Percentiles rank a stretch among this genome's conserved stretches.
phyloP scores from a whole-genome alignment of 257 asterid genomes.

The Verbascum thapsus region DNA sequence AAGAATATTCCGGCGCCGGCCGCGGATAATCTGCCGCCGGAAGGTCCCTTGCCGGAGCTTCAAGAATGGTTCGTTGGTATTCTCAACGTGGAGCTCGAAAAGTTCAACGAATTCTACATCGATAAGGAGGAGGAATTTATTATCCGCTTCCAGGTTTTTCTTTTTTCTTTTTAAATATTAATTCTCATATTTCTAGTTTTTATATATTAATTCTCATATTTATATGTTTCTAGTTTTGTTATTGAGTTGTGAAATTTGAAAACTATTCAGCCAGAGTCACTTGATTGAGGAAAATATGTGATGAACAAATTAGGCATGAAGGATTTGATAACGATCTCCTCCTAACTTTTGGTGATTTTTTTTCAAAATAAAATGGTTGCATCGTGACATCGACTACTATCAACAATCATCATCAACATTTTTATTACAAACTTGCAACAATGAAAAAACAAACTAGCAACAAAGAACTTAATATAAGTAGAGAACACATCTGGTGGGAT shows the following conservation, averaged over 20 bases:
- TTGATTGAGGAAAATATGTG: background rate
- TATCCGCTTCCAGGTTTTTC: constrained; percentile 79
- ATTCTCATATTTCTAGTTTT: background rate
- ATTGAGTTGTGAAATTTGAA: background rate
- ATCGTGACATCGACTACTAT: too few species aligned
- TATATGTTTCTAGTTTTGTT: background rate
- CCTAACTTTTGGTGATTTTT: too few species aligned
- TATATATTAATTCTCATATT: background rate
- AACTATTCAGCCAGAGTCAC: background rate
- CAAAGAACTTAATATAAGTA: too few species aligned
- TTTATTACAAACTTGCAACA: too few species aligned
- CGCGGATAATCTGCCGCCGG: constrained; percentile 34
- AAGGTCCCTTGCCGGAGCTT: constrained; percentile 37
- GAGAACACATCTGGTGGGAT: too few species aligned
- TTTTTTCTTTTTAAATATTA: background rate
- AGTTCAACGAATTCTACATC: constrained; percentile 95
- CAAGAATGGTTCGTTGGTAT: constrained; percentile 75
- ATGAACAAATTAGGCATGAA: background rate
- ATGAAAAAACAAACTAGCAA: too few species aligned
- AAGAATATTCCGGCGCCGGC: constrained; percentile 55
- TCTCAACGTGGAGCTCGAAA: constrained; percentile 77
- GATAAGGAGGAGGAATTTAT: constrained; percentile 93
- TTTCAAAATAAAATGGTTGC: too few species aligned
- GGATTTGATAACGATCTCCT: too few species aligned
- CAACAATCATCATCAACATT: too few species aligned